phyloP scores from a whole-genome alignment of 169 alveolate genomes.

The Condylostoma magnum region DNA sequence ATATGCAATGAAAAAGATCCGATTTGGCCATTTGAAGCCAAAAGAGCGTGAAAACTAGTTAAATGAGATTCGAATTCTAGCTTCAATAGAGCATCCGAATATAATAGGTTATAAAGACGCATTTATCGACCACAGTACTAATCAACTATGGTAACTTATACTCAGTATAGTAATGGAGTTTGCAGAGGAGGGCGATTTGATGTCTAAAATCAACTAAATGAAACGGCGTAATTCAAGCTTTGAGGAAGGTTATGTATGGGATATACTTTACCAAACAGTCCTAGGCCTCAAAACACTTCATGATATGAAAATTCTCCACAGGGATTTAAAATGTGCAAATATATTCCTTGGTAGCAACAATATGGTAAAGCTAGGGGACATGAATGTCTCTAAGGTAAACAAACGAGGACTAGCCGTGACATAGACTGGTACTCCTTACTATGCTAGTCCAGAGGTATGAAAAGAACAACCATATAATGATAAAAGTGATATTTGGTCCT shows the following conservation, averaged over 20 bases:
- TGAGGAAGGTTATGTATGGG: constrained; percentile 53
- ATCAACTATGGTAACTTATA: constrained; percentile 40
- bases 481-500: constrained; percentile 91
- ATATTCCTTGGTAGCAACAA: constrained; percentile 68
- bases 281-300: constrained; percentile 76
- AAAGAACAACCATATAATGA: constrained; percentile 91
- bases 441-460: constrained; percentile 96
- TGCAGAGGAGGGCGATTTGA: constrained; percentile 50
- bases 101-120: constrained; percentile 61
- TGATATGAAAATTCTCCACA: constrained; percentile 73
- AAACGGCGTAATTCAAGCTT: constrained; percentile 32
- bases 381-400: constrained; percentile 93
- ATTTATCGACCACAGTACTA: constrained; percentile 47
- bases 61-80: constrained; percentile 72
- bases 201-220: constrained; percentile 25
- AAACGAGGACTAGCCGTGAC: constrained; percentile 92
- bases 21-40: constrained; percentile 41
- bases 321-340: constrained; percentile 86
- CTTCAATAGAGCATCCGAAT: constrained; percentile 61
- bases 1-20: constrained; percentile 71
- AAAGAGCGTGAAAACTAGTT: constrained; percentile 64
- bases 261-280: constrained; percentile 45
- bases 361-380: constrained; percentile 92
- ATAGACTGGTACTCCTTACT: constrained; percentile 95
- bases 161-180: constrained; percentile 29